These are phyloP conservation scores for Candida sakaeoensis DNA, from an alignment of 805 yeast species.

Conservation along the genomic window DNA sequence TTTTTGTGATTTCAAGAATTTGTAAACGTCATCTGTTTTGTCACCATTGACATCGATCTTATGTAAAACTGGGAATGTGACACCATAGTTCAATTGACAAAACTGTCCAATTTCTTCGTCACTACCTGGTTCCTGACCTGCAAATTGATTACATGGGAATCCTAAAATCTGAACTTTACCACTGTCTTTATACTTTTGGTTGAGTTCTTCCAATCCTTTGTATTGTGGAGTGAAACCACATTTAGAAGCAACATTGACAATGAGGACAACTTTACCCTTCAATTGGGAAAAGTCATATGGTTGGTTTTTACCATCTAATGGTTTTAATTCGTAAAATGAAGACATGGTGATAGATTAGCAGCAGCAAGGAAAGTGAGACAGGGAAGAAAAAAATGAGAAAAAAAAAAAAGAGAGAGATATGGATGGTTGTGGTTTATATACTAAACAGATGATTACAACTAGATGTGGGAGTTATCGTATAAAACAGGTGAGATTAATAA, in stretches of 20 bases:
- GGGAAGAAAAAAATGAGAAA: not conserved
- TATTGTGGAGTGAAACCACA: conserved; percentile 46
- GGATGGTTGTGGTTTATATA: not conserved
- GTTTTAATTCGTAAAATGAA: conserved; percentile 38
- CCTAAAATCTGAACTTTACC: conserved; percentile 37
- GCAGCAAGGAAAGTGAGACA: no score
- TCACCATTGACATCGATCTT: conserved; percentile 89
- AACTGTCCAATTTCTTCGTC: conserved; percentile 63
- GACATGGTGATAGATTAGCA: conserved; percentile 23
- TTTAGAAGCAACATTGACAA: conserved; percentile 43
- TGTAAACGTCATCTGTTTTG: conserved; percentile 74
- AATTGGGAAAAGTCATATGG: conserved; percentile 34
- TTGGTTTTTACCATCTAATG: conserved; percentile 37
- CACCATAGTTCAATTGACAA: conserved; percentile 83
- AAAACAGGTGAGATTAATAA: no score
- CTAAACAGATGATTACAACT: no score
- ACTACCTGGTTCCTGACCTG: conserved; percentile 39
- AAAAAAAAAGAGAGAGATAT: not conserved
- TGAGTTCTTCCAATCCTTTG: conserved; percentile 38
- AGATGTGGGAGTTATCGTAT: no score
- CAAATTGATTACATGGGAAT: conserved; percentile 45
- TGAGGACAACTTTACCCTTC: conserved; percentile 45
- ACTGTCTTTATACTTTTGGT: conserved; percentile 33
- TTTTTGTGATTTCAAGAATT: conserved; percentile 62
- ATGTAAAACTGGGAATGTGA: conserved; percentile 81